phyloP scores from a whole-genome alignment of 768 basidiomycete species.

The Termitomyces sp. region DNA sequence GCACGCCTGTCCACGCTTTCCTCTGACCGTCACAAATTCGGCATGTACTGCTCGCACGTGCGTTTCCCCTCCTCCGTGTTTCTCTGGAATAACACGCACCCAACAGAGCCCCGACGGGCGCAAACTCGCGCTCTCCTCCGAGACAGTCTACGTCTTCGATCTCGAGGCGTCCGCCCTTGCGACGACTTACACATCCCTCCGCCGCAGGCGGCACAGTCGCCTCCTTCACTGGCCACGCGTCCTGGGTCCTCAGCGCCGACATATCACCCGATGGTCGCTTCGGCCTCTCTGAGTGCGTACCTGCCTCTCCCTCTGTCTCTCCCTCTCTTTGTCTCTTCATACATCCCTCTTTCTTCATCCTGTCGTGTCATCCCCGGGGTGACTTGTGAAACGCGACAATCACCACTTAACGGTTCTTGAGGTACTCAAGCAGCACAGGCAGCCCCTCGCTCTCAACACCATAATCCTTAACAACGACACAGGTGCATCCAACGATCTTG shows the following conservation, averaged over 20 bases:
- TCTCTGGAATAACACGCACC: too few species aligned
- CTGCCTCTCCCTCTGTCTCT: not conserved
- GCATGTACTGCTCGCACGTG: constrained; percentile 73
- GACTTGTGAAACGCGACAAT: constrained; percentile 7
- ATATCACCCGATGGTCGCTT: constrained; percentile 79
- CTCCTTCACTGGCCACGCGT: constrained; percentile 81
- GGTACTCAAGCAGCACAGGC: constrained; percentile 91
- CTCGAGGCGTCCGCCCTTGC: constrained; percentile 59
- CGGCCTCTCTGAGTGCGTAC: constrained; percentile 72
- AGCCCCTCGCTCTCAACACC: constrained; percentile 93
- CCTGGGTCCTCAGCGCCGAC: constrained; percentile 84
- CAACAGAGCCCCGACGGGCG: constrained; percentile 83
- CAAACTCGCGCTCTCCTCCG: constrained; percentile 75
- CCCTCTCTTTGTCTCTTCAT: too few species aligned
- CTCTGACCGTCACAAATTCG: constrained; percentile 71
- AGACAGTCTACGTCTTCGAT: constrained; percentile 82
- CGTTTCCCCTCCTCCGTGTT: too few species aligned
- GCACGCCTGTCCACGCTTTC: constrained; percentile 48
- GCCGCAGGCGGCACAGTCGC: constrained; percentile 78
- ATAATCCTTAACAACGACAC: constrained; percentile 98
- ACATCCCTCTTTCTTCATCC: too few species aligned
- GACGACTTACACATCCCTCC: constrained; percentile 79
- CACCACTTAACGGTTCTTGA: constrained; percentile 81
- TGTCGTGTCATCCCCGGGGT: constrained; percentile 76
- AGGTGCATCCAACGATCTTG: constrained; percentile 90